phyloP scores from a whole-genome alignment of 495 filamentous ascomycete genomes.

The Penicillium cosmopolitanum region DNA sequence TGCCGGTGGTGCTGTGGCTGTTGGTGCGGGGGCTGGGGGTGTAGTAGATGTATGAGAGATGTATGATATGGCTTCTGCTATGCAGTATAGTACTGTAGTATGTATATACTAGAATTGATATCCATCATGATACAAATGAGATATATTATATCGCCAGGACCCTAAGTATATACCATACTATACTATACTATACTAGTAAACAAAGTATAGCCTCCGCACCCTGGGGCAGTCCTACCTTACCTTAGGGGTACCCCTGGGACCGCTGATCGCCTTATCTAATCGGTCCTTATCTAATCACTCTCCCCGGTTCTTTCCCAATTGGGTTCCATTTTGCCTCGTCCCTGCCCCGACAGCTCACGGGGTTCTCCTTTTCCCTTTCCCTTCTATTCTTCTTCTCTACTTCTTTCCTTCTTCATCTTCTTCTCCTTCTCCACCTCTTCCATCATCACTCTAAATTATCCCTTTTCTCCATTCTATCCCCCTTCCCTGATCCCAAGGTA shows the following conservation, averaged over 20 bases:
- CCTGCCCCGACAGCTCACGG: background rate
- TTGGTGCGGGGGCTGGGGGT: slow-evolving; percentile 78
- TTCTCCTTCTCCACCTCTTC: background rate
- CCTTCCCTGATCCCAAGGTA: slow-evolving; percentile 3
- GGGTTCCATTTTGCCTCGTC: background rate
- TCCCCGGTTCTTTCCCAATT: background rate
- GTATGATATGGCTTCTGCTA: background rate
- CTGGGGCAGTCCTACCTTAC: too few relatives aligned
- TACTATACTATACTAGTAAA: background rate
- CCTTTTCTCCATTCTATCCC: background rate
- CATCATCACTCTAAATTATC: background rate
- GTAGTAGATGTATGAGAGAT: slow-evolving; percentile 38
- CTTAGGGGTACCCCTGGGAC: too few relatives aligned
- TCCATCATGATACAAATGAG: too few relatives aligned
- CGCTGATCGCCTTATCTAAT: slow-evolving; percentile 4
- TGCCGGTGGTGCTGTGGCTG: slow-evolving; percentile 93
- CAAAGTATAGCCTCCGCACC: too few relatives aligned
- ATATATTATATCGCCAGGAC: background rate
- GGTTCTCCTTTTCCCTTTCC: slow-evolving; percentile 2
- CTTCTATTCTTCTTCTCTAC: background rate
- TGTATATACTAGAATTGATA: too few relatives aligned
- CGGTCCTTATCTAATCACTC: background rate
- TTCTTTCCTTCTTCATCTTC: background rate
- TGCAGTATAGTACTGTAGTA: too few relatives aligned
- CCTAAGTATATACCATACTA: background rate